phyloP scores from a whole-genome alignment of 139 green algal genomes.

The Choricystis sp. region DNA sequence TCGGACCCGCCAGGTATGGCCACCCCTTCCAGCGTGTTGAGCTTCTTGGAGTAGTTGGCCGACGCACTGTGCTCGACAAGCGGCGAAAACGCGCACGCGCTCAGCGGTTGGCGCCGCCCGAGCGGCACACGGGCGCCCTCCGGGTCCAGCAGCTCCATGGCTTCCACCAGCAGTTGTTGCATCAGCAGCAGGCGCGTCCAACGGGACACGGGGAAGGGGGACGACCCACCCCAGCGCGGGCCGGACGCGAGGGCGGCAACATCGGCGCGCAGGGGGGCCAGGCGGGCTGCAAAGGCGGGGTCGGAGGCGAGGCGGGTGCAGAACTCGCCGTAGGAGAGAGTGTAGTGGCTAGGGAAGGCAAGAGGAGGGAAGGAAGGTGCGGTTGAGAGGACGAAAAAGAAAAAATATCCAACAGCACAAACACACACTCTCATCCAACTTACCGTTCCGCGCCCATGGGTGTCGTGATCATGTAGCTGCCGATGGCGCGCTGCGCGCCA shows the following conservation, averaged over 20 bases:
- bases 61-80: neutral
- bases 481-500: conserved; percentile 38
- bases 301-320: conserved; percentile 17
- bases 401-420: too few species aligned
- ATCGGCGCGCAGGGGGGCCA: conserved; percentile 16
- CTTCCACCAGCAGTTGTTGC: conserved; percentile 54
- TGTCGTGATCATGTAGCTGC: conserved; percentile 42
- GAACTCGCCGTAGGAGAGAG: conserved; percentile 31
- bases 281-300: conserved; percentile 21
- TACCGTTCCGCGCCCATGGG: conserved; percentile 19
- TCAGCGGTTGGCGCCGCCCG: neutral
- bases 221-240: conserved; percentile 19
- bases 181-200: conserved; percentile 44
- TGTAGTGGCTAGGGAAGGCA: too few species aligned
- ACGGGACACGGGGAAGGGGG: conserved; percentile 9
- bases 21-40: neutral
- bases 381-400: too few species aligned
- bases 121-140: neutral
- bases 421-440: too few species aligned
- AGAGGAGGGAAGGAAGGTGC: too few species aligned
- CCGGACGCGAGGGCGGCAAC: conserved; percentile 14
- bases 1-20: too few species aligned
- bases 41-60: neutral
- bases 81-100: neutral
- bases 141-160: conserved; percentile 50